Conservation (phyloP, 345 rosid genomes). For the Zanthoxylum bungeanum region DNA sequence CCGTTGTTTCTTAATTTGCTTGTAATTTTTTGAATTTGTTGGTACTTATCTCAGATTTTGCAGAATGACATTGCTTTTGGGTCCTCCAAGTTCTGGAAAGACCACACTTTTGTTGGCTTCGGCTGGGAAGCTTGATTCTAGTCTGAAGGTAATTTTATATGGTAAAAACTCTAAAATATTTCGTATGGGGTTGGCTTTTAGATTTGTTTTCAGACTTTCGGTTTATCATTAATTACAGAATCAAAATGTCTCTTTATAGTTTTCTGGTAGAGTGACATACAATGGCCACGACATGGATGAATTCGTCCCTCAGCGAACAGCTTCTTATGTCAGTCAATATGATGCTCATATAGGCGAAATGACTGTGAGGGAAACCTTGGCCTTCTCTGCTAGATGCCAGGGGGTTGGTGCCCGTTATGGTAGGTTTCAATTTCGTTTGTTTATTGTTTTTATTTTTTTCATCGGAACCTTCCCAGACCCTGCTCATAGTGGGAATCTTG, state of each 20-base stretch:
- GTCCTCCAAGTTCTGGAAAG: neutral
- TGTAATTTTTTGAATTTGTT: neutral
- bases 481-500: too few relatives aligned
- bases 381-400: conserved; percentile 77
- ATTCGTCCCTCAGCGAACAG: too few relatives aligned
- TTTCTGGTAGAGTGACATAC: neutral
- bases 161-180: neutral
- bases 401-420: conserved; percentile 62
- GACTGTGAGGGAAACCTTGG: neutral
- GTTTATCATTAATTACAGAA: conserved; percentile 13
- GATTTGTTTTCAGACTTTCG: conserved; percentile 12
- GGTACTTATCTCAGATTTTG: neutral
- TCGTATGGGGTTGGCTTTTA: neutral
- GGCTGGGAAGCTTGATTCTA: conserved; percentile 69
- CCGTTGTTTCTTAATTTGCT: neutral
- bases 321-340: neutral
- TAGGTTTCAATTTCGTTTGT: neutral
- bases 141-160: conserved; percentile 42
- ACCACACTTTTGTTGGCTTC: conserved; percentile 43
- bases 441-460: too few relatives aligned
- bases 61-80: neutral
- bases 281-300: neutral
- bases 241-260: neutral
- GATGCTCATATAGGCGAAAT: neutral
- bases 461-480: too few relatives aligned